These are phyloP conservation scores for Phytophthora litchii DNA, from an alignment of 352 stramenopile species.

Conservation along the genomic window DNA sequence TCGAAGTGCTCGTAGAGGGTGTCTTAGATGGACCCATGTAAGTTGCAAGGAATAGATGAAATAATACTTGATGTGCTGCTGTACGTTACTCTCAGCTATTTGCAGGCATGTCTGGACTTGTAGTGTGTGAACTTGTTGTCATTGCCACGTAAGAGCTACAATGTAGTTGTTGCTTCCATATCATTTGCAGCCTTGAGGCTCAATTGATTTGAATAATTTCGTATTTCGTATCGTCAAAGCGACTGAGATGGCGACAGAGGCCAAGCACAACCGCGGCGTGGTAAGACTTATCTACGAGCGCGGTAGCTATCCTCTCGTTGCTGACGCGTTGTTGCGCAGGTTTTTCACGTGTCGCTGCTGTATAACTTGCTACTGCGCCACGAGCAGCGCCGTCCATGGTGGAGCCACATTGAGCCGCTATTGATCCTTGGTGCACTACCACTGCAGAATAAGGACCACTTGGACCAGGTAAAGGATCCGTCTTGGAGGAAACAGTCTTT, in stretches of 20 bases:
- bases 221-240: too few species aligned
- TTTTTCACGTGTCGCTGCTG: constrained; percentile 82
- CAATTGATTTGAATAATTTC: too few species aligned
- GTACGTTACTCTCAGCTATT: neutral
- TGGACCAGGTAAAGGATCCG: constrained; percentile 33
- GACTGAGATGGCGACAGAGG: neutral
- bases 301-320: neutral
- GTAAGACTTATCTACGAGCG: constrained; percentile 18
- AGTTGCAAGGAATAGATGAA: neutral
- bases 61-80: neutral
- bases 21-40: constrained; percentile 5
- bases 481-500: neutral
- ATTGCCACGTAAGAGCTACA: too few species aligned
- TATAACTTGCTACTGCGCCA: constrained; percentile 72
- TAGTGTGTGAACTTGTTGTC: too few species aligned
- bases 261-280: constrained; percentile 36
- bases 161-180: too few species aligned
- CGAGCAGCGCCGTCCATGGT: constrained; percentile 65
- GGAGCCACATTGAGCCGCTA: constrained; percentile 65
- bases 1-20: neutral
- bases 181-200: too few species aligned
- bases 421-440: constrained; percentile 77
- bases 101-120: neutral
- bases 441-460: constrained; percentile 58
- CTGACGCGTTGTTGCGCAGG: constrained; percentile 25